These are phyloP conservation scores for Leishmania lainsoni DNA, from an alignment of 208 protist genomes.

Conservation along the genomic window DNA sequence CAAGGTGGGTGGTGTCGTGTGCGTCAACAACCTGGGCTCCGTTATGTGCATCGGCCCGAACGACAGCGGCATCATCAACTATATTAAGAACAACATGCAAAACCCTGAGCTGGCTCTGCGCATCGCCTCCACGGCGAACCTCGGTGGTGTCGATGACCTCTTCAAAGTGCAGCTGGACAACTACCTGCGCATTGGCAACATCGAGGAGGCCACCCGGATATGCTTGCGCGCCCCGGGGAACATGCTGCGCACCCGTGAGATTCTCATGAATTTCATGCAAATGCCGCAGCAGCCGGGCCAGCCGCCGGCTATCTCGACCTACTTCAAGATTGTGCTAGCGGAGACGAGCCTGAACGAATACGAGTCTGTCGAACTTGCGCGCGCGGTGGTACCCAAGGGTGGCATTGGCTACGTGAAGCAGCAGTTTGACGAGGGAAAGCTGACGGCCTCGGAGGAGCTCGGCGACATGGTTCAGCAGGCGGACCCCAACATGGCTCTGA, in stretches of 20 bases:
- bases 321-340: conserved; percentile 98
- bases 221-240: conserved; percentile 94
- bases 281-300: conserved; percentile 79
- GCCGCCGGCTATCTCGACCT: conserved; percentile 96
- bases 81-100: conserved; percentile 94
- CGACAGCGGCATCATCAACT: conserved; percentile 96
- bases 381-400: conserved; percentile 94
- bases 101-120: conserved; percentile 95
- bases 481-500: conserved; percentile 95
- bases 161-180: conserved; percentile 97
- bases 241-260: conserved; percentile 96
- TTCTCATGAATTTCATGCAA: conserved; percentile 95
- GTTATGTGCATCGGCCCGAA: conserved; percentile 96
- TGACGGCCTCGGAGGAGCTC: conserved; percentile 98
- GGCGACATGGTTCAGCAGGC: conserved; percentile 96
- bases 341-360: conserved; percentile 95
- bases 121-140: conserved; percentile 96
- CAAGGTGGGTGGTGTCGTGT: conserved; percentile 93
- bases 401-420: conserved; percentile 95
- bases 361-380: conserved; percentile 98
- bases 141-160: conserved; percentile 98
- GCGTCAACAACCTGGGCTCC: conserved; percentile 96
- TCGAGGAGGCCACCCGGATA: conserved; percentile 95
- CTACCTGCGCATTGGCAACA: conserved; percentile 89
- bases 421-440: conserved; percentile 99